phyloP scores from a whole-genome alignment of 2,329 filamentous ascomycete species.

The Triangularia setosa region DNA sequence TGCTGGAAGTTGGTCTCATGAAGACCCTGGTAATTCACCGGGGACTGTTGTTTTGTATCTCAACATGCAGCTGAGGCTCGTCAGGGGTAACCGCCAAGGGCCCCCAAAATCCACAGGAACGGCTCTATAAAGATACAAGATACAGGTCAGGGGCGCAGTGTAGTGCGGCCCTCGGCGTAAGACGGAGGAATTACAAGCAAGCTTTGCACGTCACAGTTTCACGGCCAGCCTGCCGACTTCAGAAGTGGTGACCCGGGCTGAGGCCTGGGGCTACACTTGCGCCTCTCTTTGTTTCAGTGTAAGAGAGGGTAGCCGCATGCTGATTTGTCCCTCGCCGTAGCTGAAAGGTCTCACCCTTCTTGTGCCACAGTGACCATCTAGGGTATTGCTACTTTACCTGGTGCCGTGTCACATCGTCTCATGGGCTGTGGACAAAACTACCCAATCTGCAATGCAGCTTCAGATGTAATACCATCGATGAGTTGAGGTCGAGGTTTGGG shows the following conservation, averaged over 20 bases:
- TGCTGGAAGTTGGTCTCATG: background rate
- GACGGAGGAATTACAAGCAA: conserved; percentile 20
- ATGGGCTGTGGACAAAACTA: background rate
- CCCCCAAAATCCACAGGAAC: conserved; percentile 7
- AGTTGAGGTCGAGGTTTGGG: background rate
- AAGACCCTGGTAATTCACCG: conserved; percentile 1
- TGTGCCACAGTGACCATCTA: background rate
- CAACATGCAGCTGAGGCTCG: background rate
- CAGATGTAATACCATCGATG: background rate
- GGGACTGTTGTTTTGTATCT: conserved; percentile 4
- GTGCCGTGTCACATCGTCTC: background rate
- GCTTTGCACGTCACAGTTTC: background rate
- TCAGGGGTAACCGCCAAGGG: background rate
- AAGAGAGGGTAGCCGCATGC: background rate
- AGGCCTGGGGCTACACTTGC: background rate
- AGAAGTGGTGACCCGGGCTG: conserved; percentile 1
- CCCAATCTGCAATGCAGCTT: background rate
- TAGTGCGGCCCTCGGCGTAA: conserved; percentile 18
- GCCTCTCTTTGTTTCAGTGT: background rate
- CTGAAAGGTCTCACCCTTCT: background rate
- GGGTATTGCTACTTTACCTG: background rate
- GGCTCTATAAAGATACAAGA: background rate
- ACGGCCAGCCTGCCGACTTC: background rate
- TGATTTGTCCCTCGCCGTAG: background rate
- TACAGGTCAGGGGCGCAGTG: background rate